Evolutionary conservation across 352 stramenopile species (phyloP).

Genomic region (Globisporangium canariense): DNA sequence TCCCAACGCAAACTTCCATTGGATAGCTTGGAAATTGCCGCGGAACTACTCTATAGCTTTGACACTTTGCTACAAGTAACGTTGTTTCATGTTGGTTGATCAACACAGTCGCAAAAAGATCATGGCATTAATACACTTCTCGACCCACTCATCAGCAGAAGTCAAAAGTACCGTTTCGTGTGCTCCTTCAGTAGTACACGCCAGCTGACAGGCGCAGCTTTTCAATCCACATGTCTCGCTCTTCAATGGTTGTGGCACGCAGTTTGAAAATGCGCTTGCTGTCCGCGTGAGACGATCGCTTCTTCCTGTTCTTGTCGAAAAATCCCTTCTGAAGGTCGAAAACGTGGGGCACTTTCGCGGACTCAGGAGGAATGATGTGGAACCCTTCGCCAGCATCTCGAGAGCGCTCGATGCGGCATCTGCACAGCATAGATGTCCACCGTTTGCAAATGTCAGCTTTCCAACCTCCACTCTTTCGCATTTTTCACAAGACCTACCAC

Average conservation of each 20-base stretch:
- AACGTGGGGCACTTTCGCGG: conserved; percentile 54
- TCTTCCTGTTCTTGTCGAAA: conserved; percentile 82
- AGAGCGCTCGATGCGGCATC: conserved; percentile 70
- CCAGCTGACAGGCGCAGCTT: conserved; percentile 59
- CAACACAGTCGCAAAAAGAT: conserved; percentile 4
- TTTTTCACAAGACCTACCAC: conserved; percentile 3
- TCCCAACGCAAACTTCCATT: not conserved
- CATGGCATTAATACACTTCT: not conserved
- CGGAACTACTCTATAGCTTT: no score
- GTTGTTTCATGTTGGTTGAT: not conserved
- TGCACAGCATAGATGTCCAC: conserved; percentile 15
- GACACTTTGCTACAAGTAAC: not conserved
- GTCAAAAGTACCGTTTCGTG: not conserved
- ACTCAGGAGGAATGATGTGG: conserved; percentile 62
- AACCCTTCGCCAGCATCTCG: conserved; percentile 79
- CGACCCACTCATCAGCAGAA: not conserved
- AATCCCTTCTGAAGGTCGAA: conserved; percentile 72
- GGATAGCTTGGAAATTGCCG: not conserved
- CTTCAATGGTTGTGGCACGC: conserved; percentile 78
- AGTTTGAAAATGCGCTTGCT: conserved; percentile 80
- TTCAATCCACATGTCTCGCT: conserved; percentile 80
- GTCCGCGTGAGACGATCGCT: conserved; percentile 63
- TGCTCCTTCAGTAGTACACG: conserved; percentile 24
- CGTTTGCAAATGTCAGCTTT: not conserved
- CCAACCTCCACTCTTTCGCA: not conserved